Percentiles rank a stretch among this genome's conserved stretches.
These are phyloP conservation scores for Pseudozyma thailandica DNA, from an alignment of 1,284 basidiomycete species.

Conservation along the genomic window DNA sequence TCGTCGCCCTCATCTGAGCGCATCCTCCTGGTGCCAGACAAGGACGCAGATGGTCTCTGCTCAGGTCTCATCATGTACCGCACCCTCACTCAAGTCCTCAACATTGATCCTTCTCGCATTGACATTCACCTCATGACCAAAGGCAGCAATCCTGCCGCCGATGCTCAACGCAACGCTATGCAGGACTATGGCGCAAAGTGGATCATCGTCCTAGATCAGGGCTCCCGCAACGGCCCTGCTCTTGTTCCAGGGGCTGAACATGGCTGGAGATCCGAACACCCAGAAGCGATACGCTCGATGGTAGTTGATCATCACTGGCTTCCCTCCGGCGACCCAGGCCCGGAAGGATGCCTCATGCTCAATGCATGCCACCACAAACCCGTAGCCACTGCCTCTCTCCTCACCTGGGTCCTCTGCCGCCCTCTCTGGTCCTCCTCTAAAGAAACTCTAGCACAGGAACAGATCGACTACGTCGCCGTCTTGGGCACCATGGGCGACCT, in stretches of 20 bases:
- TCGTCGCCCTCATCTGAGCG: slow-evolving; percentile 15
- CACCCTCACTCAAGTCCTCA: slow-evolving; percentile 39
- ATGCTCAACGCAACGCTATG: slow-evolving; percentile 35
- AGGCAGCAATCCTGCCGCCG: slow-evolving; percentile 35
- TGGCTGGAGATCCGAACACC: slow-evolving; percentile 30
- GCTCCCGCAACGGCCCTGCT: slow-evolving; percentile 49
- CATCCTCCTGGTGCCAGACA: slow-evolving; percentile 52
- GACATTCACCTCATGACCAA: slow-evolving; percentile 53
- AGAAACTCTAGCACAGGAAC: slow-evolving; percentile 13
- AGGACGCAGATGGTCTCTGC: slow-evolving; percentile 57
- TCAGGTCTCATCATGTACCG: slow-evolving; percentile 53
- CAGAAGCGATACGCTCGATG: slow-evolving; percentile 34
- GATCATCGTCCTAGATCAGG: slow-evolving; percentile 57
- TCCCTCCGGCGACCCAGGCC: slow-evolving; percentile 23
- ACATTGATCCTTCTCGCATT: slow-evolving; percentile 26
- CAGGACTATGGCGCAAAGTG: slow-evolving; percentile 31
- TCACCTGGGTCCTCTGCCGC: slow-evolving; percentile 53
- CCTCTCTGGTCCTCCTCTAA: slow-evolving; percentile 30
- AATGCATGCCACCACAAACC: slow-evolving; percentile 52
- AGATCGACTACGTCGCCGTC: slow-evolving; percentile 52
- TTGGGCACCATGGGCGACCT: slow-evolving; percentile 58
- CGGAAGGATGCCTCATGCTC: slow-evolving; percentile 50
- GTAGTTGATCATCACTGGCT: slow-evolving; percentile 57
- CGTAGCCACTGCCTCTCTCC: slow-evolving; percentile 43
- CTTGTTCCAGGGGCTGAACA: slow-evolving; percentile 46